Evolutionary conservation across 441 rosid genomes (phyloP), one percentile per base, ranked within the genome.

Genomic region (Brassica hybrid): DNA sequence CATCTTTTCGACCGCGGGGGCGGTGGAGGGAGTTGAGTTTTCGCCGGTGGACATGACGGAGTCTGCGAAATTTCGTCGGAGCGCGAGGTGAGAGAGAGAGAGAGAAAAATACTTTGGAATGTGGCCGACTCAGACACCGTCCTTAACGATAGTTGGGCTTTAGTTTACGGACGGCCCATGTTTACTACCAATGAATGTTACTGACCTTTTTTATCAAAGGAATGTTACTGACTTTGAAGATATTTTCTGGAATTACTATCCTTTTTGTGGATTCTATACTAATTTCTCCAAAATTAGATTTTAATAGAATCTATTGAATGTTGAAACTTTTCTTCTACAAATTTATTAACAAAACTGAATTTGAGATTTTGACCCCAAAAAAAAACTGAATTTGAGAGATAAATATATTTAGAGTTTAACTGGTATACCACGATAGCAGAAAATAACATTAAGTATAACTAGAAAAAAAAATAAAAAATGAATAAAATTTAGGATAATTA

Each of bases 1-100:
- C 72, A 73, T 74, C 83, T 80, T 85, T 9, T 82, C 65, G 4
- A 41, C 70, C 11, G 62, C 74, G 21, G 13, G 6, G 8, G 71
- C 85, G 68, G 77, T 64, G 57, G 74, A 75, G 58, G 71, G 77
- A 36, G 82, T 65, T 9, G 19, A 18, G 66, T 75, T 83, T 74
- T 69, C 88, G 67, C 80, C 80, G 73, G 83, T 84, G 72, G 87
- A 84, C 90, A 85, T 75, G 79, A 65, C 62, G 82, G 76, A 69
- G 41, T 62, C 36, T 62, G 82, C 21, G 57, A 54, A 79, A 62
- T 68, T 69, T 14, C 71, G 30, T 74, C 72, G 27, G 64, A 74
- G 70, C 52, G 67, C 71, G 71, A 68, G 76, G 54, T 41, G 70
- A 66, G 21, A 52, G 9, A 27, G 18, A 48, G 52, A 48, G 54